These are phyloP conservation scores for Coemansia sp. DNA, from an alignment of 192 early-diverging fungal genomes.

Conservation along the genomic window DNA sequence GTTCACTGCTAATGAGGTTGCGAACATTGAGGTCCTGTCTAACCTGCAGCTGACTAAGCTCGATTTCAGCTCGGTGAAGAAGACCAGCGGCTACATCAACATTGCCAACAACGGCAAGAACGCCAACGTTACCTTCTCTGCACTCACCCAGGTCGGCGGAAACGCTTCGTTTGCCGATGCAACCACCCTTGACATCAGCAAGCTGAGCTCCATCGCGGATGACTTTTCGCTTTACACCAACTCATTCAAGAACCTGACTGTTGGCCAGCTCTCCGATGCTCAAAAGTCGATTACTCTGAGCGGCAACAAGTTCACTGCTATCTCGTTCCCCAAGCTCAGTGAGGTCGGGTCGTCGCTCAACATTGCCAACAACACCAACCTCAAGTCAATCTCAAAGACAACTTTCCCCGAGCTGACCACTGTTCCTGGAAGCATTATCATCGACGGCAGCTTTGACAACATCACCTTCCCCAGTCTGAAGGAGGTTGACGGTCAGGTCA, in stretches of 20 bases:
- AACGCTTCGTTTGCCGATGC: constrained; percentile 62
- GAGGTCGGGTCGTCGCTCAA: constrained; percentile 61
- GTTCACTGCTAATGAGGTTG: constrained; percentile 33
- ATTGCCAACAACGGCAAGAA: constrained; percentile 58
- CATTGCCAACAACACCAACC: constrained; percentile 63
- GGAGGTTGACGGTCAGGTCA: constrained; percentile 60
- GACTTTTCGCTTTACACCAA: constrained; percentile 64
- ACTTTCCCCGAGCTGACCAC: constrained; percentile 57
- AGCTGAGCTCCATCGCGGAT: constrained; percentile 48
- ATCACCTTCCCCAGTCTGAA: constrained; percentile 55
- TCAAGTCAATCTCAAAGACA: constrained; percentile 46
- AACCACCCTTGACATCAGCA: constrained; percentile 41
- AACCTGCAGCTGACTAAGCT: constrained; percentile 55
- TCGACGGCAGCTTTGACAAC: constrained; percentile 61
- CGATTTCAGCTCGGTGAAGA: constrained; percentile 49
- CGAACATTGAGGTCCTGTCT: constrained; percentile 56
- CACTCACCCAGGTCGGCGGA: constrained; percentile 52
- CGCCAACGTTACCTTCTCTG: constrained; percentile 47
- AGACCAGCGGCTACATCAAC: constrained; percentile 52
- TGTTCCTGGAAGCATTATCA: constrained; percentile 59
- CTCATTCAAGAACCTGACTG: constrained; percentile 50
- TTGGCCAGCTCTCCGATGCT: constrained; percentile 49
- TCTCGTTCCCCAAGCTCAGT: constrained; percentile 57
- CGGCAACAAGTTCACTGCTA: constrained; percentile 57
- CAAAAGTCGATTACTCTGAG: constrained; percentile 58